Evolutionary conservation across 2,329 filamentous ascomycete species (phyloP).

Genomic region (Mycogone perniciosa): DNA sequence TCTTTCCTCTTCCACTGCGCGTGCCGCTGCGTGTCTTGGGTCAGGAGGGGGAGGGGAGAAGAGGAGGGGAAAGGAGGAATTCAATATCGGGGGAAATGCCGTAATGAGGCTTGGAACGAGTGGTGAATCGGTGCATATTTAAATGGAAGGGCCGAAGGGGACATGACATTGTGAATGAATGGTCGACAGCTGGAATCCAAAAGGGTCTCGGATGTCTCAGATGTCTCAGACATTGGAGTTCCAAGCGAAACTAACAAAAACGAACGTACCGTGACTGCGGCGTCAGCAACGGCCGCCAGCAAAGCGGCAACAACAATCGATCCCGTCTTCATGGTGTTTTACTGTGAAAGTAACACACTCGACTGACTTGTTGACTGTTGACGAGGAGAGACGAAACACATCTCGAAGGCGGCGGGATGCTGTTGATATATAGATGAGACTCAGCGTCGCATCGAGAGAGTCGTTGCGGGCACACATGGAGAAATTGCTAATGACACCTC

Average conservation of each 20-base stretch:
- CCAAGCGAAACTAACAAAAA: neutral
- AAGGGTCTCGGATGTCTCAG: neutral
- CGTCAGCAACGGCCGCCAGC: slow-evolving; percentile 25
- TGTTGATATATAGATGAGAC: slow-evolving; percentile 4
- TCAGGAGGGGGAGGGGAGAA: neutral
- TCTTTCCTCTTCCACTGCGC: neutral
- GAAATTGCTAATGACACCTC: no score
- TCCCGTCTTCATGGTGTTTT: slow-evolving; percentile 28
- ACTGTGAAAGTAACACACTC: slow-evolving; percentile 8
- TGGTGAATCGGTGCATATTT: neutral
- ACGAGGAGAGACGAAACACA: slow-evolving; percentile 5
- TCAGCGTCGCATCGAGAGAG: slow-evolving; percentile 2
- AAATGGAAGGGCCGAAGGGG: neutral
- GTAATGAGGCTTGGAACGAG: neutral
- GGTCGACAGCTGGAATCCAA: neutral
- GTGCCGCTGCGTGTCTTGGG: neutral
- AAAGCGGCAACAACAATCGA: slow-evolving; percentile 26
- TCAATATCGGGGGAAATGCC: no score
- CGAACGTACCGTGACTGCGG: slow-evolving; percentile 17
- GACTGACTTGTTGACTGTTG: slow-evolving; percentile 6
- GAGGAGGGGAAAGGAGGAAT: no score
- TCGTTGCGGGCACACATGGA: no score
- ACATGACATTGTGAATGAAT: neutral
- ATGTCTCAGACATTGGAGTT: neutral
- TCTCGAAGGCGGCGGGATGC: slow-evolving; percentile 2